These are phyloP conservation scores for Heterobasidion irregulare DNA, from an alignment of 1,284 basidiomycete genomes.

Conservation along the genomic window DNA sequence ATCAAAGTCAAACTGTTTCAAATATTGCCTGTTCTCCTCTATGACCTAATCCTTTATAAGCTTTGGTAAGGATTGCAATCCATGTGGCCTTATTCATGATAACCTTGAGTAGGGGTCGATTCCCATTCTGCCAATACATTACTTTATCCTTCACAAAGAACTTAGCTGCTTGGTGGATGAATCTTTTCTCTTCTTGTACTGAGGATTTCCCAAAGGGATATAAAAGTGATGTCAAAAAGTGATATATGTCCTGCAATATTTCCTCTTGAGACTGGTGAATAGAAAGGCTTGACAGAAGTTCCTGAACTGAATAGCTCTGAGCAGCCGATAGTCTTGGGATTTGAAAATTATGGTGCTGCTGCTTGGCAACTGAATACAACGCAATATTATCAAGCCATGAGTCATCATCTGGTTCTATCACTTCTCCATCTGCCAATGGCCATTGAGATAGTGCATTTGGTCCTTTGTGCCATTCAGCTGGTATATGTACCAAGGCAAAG, in stretches of 20 bases:
- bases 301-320: neutral
- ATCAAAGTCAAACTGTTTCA: constrained; percentile 13
- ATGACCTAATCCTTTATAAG: constrained; percentile 19
- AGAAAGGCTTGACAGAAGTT: too few species aligned
- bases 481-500: constrained; percentile 27
- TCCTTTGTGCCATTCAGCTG: constrained; percentile 18
- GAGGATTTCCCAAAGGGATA: too few species aligned
- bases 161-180: constrained; percentile 6
- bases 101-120: constrained; percentile 10
- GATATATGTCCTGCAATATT: neutral
- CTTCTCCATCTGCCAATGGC: constrained; percentile 11
- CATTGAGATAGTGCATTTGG: constrained; percentile 25
- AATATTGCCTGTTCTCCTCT: constrained; percentile 17
- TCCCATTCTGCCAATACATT: constrained; percentile 3
- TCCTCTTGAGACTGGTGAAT: too few species aligned
- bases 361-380: constrained; percentile 4
- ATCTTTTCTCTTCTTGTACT: constrained; percentile 2
- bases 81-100: neutral
- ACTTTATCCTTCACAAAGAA: constrained; percentile 6
- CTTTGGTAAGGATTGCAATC: neutral
- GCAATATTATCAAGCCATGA: constrained; percentile 20
- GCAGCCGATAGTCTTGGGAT: neutral
- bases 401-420: constrained; percentile 7
- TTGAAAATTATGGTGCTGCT: neutral
- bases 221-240: too few species aligned